A percentile compares a stretch with the other conserved stretches of the same genome.
Conservation (phyloP, 1,284 basidiomycete genomes). For the Sphaerobolus stellatus region DNA sequence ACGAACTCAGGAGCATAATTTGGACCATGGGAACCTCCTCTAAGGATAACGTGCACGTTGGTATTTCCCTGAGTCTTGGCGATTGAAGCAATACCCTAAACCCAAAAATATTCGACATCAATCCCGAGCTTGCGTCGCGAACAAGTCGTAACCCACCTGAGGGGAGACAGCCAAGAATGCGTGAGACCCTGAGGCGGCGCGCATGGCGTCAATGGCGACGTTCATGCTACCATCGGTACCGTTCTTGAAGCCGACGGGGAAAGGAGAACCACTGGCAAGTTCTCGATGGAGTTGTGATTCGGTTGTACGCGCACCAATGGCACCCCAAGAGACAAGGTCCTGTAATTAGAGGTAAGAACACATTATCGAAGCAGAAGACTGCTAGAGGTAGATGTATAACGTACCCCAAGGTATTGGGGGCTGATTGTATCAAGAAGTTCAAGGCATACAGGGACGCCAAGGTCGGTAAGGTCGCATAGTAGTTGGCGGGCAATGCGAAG, state of each 20-base stretch:
- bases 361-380: constrained; percentile 7
- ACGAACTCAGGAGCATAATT: constrained; percentile 83
- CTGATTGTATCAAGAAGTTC: constrained; percentile 96
- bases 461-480: constrained; percentile 84
- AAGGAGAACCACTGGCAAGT: constrained; percentile 38
- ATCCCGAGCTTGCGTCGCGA: neutral
- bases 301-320: constrained; percentile 96
- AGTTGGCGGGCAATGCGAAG: constrained; percentile 84
- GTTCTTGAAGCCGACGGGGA: constrained; percentile 87
- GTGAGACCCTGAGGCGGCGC: constrained; percentile 87
- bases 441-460: constrained; percentile 90
- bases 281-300: constrained; percentile 93
- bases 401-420: constrained; percentile 76
- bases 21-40: constrained; percentile 85
- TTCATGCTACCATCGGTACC: constrained; percentile 90
- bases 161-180: constrained; percentile 98
- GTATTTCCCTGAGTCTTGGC: constrained; percentile 93
- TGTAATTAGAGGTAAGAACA: constrained; percentile 1
- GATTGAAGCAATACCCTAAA: constrained; percentile 76
- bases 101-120: neutral
- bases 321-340: constrained; percentile 91
- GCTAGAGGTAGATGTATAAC: constrained; percentile 16
- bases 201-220: constrained; percentile 93
- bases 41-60: constrained; percentile 91
- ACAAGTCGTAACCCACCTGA: constrained; percentile 53